phyloP scores from a whole-genome alignment of 2,329 filamentous ascomycete species.

The Colletotrichum cuscutae region DNA sequence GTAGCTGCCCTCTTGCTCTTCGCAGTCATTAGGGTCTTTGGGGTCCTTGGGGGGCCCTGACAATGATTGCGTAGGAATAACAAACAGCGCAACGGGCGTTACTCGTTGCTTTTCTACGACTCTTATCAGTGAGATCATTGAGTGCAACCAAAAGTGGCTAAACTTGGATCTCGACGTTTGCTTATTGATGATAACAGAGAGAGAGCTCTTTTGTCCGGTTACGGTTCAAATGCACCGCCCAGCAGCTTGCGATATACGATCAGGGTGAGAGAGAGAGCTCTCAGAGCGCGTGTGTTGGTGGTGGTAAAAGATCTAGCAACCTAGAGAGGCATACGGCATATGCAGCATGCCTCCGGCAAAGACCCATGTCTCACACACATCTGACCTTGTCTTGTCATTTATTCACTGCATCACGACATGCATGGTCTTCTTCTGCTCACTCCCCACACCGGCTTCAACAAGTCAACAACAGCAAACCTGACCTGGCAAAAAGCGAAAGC shows the following conservation, averaged over 20 bases:
- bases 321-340: conserved; percentile 17
- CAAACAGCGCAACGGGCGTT: not conserved
- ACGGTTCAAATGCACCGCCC: not conserved
- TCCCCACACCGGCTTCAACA: not conserved
- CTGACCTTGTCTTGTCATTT: not conserved
- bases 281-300: not conserved
- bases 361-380: conserved; percentile 14
- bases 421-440: not conserved
- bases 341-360: conserved; percentile 28
- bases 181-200: conserved; percentile 29
- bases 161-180: not conserved
- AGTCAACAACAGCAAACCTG: not conserved
- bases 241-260: not conserved
- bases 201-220: not conserved
- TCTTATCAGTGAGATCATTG: conserved; percentile 21
- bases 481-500: not conserved
- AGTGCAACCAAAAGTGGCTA: not conserved
- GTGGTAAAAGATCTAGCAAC: not conserved
- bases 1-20: not conserved
- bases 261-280: not conserved
- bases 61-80: not conserved
- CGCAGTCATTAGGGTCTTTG: not conserved
- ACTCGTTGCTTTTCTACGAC: conserved; percentile 16
- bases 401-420: conserved; percentile 15
- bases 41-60: not conserved